Evolutionary conservation across 768 basidiomycete species (phyloP), one percentile per base, ranked within the genome.

Genomic region (Dictyophora rubrovolvata): DNA sequence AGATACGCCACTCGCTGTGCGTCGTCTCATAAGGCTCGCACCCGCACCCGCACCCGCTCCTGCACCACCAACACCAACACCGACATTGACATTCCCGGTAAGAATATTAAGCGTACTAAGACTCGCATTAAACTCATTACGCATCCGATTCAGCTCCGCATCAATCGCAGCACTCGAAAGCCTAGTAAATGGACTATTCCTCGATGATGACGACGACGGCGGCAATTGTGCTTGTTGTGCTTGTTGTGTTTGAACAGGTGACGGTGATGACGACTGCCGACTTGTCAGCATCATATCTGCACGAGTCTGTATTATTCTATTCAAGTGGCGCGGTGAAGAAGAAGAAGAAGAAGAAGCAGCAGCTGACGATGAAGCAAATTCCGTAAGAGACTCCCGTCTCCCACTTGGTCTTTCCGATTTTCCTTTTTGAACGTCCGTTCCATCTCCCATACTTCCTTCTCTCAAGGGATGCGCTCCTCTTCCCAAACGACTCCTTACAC

Each of bases 71-170:
- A 2, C 42, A 42, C 42, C 42, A 42, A 2, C 42, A 42, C 78
- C 1, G 88, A 71, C 17, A 83, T 83, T 59, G 83, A 80, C 34
- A 42, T 42, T 42, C 42, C 42, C 42, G 7, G 42, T 12, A 42
- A 14, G 12, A 42, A 42, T 14, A 42, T 42, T 42, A 12, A 42
- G 42, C 42, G 42, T 42, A 12, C 42, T 42, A 14, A 89, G 70
- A 52, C 82, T 85, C 57, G 77, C 78, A 64, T 81, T 62, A 68
- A 89, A 89, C 47, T 75, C 73, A 63, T 83, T 84, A 59, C 86
- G 81, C 87, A 89, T 85, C 69, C 75, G 74, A 51, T 71, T 72
- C 55, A 89, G 67, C 61, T 79, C 73, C 68, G 82, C 83, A 55
- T 86, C 85, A 2, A 89, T 81, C 58, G 83, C 87, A 4, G 76